Base-by-base conservation (phyloP, 495 filamentous ascomycete species). In the Talaromyces nanjingensis region DNA sequence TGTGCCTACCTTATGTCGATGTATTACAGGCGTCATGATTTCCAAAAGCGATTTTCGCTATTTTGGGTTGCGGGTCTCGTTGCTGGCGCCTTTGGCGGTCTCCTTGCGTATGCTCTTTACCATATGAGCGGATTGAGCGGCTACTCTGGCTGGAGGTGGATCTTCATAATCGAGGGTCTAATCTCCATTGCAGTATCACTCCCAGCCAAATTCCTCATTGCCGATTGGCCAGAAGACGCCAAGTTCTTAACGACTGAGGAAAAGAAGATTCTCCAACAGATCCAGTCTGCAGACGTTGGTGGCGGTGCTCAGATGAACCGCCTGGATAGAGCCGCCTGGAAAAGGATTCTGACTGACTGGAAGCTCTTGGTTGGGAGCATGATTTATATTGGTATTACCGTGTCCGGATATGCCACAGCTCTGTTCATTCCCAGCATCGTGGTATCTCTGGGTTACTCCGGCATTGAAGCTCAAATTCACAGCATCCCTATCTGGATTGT, bases 81-180 rank as follows among this genome's bases (percentile, higher is more conserved):
- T 12, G 81, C 81, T 9, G 85, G 86, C 7, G 81, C 81, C 6
- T 86, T 88, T 66, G 81, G 83, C 56, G 84, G 84, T 63, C 73
- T 87, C 9, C 75, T 86, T 6, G 83, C 85, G 0, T 82, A 80
- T 62, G 82, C 76, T 14, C 75, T 86, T 34, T 72, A 76, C 6
- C 71, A 78, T n/a, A 82, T 89, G 42, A 71, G 75, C n/a, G 76
- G 73, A 0, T 58, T 75, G 14, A 66, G 68, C 22, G 71, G 65
- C 6, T 74, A 84, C 54, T 69, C 77, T 64, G 78, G 76, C 3
- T 84, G 80, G 82, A 74, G 81, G 60, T 83, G 81, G 74, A 83
- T 86, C 59, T 86, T 86, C 70, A 71, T 75, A 37, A 76, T 86
- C 31, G 84, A 86, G 63, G 82, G 82, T 0, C 47, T 81, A 16